phyloP scores from a whole-genome alignment of 2,329 filamentous ascomycete species.

The Pyricularia grisea region DNA sequence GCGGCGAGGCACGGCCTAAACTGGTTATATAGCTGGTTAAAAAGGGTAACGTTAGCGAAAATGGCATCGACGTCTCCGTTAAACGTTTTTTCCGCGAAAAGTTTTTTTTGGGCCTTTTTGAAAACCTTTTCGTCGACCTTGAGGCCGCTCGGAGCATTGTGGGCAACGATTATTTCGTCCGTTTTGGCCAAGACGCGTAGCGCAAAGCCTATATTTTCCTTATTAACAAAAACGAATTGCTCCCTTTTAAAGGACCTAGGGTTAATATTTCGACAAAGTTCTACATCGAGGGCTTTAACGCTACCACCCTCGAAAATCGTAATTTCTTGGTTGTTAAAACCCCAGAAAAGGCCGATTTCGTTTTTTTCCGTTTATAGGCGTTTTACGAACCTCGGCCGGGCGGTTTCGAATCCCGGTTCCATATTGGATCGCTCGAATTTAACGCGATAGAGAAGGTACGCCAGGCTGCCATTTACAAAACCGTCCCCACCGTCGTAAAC shows the following conservation, averaged over 20 bases:
- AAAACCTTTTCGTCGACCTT: too few relatives aligned
- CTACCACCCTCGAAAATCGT: not conserved
- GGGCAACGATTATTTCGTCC: not conserved
- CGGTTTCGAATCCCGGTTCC: not conserved
- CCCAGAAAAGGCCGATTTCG: constrained; percentile 27
- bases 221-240: not conserved
- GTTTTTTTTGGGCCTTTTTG: too few relatives aligned
- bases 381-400: not conserved
- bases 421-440: not conserved
- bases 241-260: not conserved
- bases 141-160: constrained; percentile 18
- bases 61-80: too few relatives aligned
- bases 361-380: not conserved
- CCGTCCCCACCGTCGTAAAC: constrained; percentile 29
- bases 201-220: not conserved
- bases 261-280: constrained; percentile 28
- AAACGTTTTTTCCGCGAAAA: too few relatives aligned
- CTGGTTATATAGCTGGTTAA: too few relatives aligned
- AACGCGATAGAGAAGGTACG: not conserved
- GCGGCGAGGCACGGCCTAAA: too few relatives aligned
- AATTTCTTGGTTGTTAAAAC: constrained; percentile 16
- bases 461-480: constrained; percentile 18
- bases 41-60: too few relatives aligned
- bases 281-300: constrained; percentile 24
- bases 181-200: not conserved